Conservation (phyloP, 345 rosid genomes). For the Luvunga scandens region DNA sequence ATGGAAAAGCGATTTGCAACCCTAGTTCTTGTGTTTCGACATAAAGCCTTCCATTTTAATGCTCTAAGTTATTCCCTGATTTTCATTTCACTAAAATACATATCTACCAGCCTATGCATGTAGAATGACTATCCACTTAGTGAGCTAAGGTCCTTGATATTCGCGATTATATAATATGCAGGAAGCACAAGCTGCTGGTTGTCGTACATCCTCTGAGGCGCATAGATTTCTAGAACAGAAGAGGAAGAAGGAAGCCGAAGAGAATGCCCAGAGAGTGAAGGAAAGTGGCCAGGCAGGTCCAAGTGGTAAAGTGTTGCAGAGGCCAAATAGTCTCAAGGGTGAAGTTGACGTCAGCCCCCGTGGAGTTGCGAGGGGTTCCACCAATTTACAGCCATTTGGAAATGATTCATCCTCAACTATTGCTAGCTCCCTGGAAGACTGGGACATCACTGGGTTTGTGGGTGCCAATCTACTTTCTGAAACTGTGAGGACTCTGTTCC, state of each 20-base stretch:
- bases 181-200: slow-evolving; percentile 91
- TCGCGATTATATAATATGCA: slow-evolving; percentile 24
- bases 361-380: slow-evolving; percentile 34
- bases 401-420: slow-evolving; percentile 39
- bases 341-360: slow-evolving; percentile 45
- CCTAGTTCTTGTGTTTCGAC: neutral
- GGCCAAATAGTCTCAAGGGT: slow-evolving; percentile 21
- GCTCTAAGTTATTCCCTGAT: neutral
- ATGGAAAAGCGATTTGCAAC: neutral
- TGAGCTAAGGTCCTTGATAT: too few relatives aligned
- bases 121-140: neutral
- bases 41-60: neutral
- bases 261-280: slow-evolving; percentile 43
- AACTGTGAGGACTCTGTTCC: slow-evolving; percentile 7
- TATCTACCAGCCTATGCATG: neutral
- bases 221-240: slow-evolving; percentile 60
- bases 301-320: slow-evolving; percentile 52
- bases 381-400: slow-evolving; percentile 40
- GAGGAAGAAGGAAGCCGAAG: slow-evolving; percentile 70
- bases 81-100: neutral
- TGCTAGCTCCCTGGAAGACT: slow-evolving; percentile 29
- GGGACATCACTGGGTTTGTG: slow-evolving; percentile 14
- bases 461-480: slow-evolving; percentile 9
- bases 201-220: slow-evolving; percentile 58
- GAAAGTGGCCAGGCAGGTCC: slow-evolving; percentile 55